Percentiles rank a stretch among this genome's conserved stretches.
Evolutionary conservation across 352 stramenopile species (phyloP).

Genomic region (Globisporangium radiosum): DNA sequence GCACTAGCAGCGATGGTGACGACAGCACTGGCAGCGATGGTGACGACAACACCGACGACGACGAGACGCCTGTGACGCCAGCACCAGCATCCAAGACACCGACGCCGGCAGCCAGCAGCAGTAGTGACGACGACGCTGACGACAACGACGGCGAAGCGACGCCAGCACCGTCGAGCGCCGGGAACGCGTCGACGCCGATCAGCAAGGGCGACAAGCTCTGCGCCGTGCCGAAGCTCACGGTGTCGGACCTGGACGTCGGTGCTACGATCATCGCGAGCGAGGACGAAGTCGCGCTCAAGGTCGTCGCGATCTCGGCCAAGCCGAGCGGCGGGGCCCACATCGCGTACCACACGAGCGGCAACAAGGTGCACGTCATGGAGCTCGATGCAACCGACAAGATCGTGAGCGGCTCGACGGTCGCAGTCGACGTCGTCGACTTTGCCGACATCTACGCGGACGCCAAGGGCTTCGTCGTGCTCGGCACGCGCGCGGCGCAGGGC

Average conservation of each 20-base stretch:
- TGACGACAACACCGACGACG: background rate
- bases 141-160: background rate
- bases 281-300: constrained; percentile 41
- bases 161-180: background rate
- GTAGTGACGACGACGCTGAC: background rate
- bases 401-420: constrained; percentile 23
- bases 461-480: constrained; percentile 47
- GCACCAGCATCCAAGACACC: background rate
- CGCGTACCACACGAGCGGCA: constrained; percentile 41
- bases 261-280: constrained; percentile 29
- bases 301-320: constrained; percentile 39
- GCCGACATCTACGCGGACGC: constrained; percentile 46
- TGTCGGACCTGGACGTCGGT: constrained; percentile 37
- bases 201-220: constrained; percentile 31
- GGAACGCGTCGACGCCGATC: constrained; percentile 7
- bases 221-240: constrained; percentile 26
- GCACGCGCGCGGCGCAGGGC: constrained; percentile 37
- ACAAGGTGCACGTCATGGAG: constrained; percentile 34
- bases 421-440: constrained; percentile 43
- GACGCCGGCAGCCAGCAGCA: background rate
- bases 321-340: constrained; percentile 35
- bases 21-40: background rate
- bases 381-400: constrained; percentile 43
- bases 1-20: too few relatives aligned
- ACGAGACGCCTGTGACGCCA: background rate